Conservation (phyloP, 2,329 filamentous ascomycete genomes). For the Botrytis paeoniae region DNA sequence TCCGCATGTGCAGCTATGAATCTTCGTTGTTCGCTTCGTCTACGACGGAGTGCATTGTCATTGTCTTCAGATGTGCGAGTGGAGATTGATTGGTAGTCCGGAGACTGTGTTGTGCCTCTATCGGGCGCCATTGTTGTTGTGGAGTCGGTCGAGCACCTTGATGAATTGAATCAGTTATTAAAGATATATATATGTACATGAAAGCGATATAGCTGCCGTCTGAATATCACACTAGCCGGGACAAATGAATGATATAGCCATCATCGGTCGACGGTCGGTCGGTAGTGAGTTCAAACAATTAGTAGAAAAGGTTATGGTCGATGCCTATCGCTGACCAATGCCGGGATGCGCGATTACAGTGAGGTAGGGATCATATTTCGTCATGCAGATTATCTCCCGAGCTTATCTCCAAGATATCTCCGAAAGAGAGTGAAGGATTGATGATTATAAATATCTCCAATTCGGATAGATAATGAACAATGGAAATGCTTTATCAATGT, state of each 20-base stretch:
- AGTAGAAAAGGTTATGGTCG: neutral
- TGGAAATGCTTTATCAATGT: neutral
- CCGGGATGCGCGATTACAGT: neutral
- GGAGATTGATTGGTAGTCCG: slow-evolving; percentile 31
- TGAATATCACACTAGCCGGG: neutral
- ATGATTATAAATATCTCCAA: neutral
- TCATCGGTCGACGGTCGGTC: neutral
- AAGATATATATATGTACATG: neutral
- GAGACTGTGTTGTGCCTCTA: slow-evolving; percentile 24
- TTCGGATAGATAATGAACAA: neutral
- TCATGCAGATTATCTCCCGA: slow-evolving; percentile 7
- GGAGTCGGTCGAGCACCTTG: neutral
- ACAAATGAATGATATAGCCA: neutral
- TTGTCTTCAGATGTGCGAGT: slow-evolving; percentile 22
- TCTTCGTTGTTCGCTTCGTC: slow-evolving; percentile 32
- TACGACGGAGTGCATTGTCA: slow-evolving; percentile 24
- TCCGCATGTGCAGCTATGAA: slow-evolving; percentile 35
- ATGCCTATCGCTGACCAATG: slow-evolving; percentile 17
- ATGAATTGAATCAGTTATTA: neutral
- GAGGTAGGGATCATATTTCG: slow-evolving; percentile 6
- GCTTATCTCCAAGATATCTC: slow-evolving; percentile 19
- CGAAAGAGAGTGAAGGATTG: no score
- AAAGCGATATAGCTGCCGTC: neutral
- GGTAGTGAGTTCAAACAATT: neutral
- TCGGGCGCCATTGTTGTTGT: slow-evolving; percentile 30